phyloP scores from a whole-genome alignment of 164 flowering plant genomes.

The Nymphaea thermarum region DNA sequence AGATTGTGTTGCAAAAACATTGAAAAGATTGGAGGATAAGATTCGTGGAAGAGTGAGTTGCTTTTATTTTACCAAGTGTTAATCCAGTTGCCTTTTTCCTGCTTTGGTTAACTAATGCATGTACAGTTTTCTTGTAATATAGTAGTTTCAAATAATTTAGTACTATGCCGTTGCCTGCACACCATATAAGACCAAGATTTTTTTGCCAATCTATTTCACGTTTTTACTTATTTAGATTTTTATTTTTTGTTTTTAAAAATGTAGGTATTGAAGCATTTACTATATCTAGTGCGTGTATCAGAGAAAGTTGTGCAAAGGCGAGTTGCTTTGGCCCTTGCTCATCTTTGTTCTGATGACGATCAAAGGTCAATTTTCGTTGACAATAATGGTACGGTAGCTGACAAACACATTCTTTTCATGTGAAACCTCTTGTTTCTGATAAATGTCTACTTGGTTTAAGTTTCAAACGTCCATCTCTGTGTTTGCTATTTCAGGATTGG shows the following conservation, averaged over 20 bases:
- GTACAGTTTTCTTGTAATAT: no score
- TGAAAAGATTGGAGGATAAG: conserved; percentile 95
- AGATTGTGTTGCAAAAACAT: conserved; percentile 96
- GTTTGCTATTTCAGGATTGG: conserved; percentile 46
- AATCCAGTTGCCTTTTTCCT: no score
- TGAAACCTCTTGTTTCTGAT: neutral
- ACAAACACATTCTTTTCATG: neutral
- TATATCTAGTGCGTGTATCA: conserved; percentile 68
- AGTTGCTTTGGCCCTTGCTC: conserved; percentile 94
- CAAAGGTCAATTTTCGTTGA: conserved; percentile 79
- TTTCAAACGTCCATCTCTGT: neutral
- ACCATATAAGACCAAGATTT: no score
- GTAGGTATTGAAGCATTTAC: conserved; percentile 72
- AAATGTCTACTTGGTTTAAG: neutral
- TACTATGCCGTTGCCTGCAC: no score
- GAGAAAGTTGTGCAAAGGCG: conserved; percentile 70
- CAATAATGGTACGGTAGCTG: conserved; percentile 42
- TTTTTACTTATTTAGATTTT: neutral
- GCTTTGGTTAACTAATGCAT: no score
- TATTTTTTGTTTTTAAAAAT: conserved; percentile 4
- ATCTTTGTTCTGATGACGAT: conserved; percentile 84
- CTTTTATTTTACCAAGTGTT: neutral
- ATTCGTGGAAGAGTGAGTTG: conserved; percentile 73
- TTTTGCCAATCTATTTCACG: no score
- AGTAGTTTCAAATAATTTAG: no score